Base-by-base conservation (phyloP, 1,139 yeast species). In the Candida sanyaensis region DNA sequence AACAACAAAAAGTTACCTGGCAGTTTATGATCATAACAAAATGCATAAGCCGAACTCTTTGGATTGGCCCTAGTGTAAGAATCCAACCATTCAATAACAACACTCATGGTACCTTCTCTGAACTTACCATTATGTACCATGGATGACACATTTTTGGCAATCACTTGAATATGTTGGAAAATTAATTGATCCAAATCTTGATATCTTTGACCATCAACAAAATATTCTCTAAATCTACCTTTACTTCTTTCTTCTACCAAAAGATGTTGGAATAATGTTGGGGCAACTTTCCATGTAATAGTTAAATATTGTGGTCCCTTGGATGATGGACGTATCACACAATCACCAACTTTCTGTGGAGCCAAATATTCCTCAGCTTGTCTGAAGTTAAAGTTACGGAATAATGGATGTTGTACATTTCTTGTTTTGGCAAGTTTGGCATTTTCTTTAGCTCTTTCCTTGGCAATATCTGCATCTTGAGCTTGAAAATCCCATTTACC, bases 361-460 rank as follows among this genome's bases (percentile, higher is more conserved):
- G 97, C 97, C 61, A 93, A 77, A 59, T 79, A 92, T 59, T 89
- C 96, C 66, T 93, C 98, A 0, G 99, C 98, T 70, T 93, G 97
- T 52, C 78, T 78, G 52, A 87, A 81, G 59, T 83, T 88, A 73
- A 92, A 86, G 53, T 88, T 86, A 57, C 83, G 88, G 78, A 89
- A 93, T 62, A 88, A 80, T 40, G 97, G 96, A 72, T 93, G 99
- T 63, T 91, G 95, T 58, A 93, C 81, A 55, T 89, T 87, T 63
- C 96, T 78, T n/a, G 75, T 69, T 54, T 70, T 74, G 10, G 79
- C 76, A 44, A 68, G 65, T 60, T 86, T 73, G 54, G 82, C 83
- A 55, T 84, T 77, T 63, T 79, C 83, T 49, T 78, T 80, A 32
- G 82, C 81, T 50, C 73, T 69, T 59, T 86, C 92, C 43, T 68